Evolutionary conservation across 495 filamentous ascomycete species (phyloP), one percentile per base, ranked within the genome.

Genomic region (Hypoxylon perforatum): DNA sequence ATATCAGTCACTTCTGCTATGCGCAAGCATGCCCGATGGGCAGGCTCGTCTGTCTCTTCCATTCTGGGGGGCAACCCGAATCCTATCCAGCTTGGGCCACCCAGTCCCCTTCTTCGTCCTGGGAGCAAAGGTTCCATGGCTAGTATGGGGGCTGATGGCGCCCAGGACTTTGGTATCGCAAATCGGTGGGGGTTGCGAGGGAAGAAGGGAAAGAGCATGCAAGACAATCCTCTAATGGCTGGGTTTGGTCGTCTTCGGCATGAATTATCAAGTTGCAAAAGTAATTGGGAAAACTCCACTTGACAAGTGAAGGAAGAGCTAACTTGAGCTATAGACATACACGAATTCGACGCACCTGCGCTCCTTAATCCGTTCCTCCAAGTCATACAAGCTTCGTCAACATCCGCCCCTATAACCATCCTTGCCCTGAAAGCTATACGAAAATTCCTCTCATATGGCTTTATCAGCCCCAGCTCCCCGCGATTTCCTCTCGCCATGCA

Each of bases 1-100:
- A 98, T 99, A 76, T 91, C 93, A 36, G 93, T 99, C 77, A 97
- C 95, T 22, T 96, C 93, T 69, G 93, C 93, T 23, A 97, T 99
- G 90, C 92, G 96, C 70, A 99, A 99, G 81, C 91, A 97, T 86
- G 90, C 92, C 63, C 89, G 96, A 61, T 98, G 94, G 88, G 92
- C 93, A 44, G 94, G 98, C 77, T 97, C 93, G 42, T 97, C 94
- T 18, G 96, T 99, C 53, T 91, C 96, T 54, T 93, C 94, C 53
- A 99, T 99, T 65, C 84, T 99, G 28, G 94, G 94, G 59, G 92
- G 92, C 57, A 87, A 86, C 66, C 86, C 85, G 51, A 86, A 84
- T 66, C 76, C 81, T 15, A 70, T 82, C 47, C 81, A 81, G 62
- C 74, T 84, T 15, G 79, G 78, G 2, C 78, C 81, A 17, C 77